Evolutionary conservation across 352 stramenopile species (phyloP).

Genomic region (Globisporangium nunn): DNA sequence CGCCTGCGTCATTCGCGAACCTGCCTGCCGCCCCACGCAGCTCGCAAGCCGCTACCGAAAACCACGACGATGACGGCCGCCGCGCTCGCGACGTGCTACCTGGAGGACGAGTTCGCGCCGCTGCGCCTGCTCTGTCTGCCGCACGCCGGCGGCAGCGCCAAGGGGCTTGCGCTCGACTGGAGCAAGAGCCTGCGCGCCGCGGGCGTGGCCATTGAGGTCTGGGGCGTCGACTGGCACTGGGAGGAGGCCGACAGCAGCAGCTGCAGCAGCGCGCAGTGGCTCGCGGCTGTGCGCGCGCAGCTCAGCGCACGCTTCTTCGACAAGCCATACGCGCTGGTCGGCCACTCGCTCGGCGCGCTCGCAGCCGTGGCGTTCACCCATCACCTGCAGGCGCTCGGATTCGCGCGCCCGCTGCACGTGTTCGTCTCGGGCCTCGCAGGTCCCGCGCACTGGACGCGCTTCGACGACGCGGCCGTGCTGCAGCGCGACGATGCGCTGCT

Average conservation of each 20-base stretch:
- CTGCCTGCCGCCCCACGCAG: no score
- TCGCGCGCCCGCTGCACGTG: slow-evolving; percentile 48
- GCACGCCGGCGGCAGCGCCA: slow-evolving; percentile 37
- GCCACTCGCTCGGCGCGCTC: slow-evolving; percentile 65
- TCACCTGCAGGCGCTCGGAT: slow-evolving; percentile 31
- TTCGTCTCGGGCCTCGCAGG: slow-evolving; percentile 46
- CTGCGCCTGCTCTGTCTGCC: slow-evolving; percentile 61
- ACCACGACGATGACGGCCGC: slow-evolving; percentile 19
- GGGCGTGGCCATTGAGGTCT: slow-evolving; percentile 38
- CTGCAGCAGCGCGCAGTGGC: slow-evolving; percentile 17
- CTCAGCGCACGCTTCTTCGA: slow-evolving; percentile 57
- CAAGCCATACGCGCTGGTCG: slow-evolving; percentile 62
- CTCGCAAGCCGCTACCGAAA: no score
- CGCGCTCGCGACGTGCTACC: slow-evolving; percentile 46
- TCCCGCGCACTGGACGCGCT: slow-evolving; percentile 24
- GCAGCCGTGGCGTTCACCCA: slow-evolving; percentile 44
- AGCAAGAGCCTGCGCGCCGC: slow-evolving; percentile 27
- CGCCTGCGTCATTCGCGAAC: background rate
- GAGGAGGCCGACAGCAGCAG: background rate
- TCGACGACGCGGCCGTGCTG: slow-evolving; percentile 22
- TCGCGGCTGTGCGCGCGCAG: slow-evolving; percentile 30
- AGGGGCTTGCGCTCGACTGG: slow-evolving; percentile 40
- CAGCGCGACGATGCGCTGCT: slow-evolving; percentile 31
- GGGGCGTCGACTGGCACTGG: slow-evolving; percentile 60
- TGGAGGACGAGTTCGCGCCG: slow-evolving; percentile 51